phyloP scores from a whole-genome alignment of 352 stramenopile genomes.

The Globisporangium radiosum region DNA sequence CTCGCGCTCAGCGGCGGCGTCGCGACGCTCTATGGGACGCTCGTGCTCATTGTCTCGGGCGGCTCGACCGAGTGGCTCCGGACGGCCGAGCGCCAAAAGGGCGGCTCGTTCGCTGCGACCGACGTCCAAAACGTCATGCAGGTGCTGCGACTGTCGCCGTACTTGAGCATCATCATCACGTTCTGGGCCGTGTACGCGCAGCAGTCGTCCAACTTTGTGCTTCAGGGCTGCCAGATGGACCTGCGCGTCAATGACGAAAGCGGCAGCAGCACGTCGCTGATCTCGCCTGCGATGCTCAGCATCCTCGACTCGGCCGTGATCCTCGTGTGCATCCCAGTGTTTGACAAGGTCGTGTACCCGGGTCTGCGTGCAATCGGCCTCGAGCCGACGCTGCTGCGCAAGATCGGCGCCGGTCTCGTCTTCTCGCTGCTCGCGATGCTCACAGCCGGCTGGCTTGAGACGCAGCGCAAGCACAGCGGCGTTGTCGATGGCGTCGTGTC shows the following conservation, averaged over 20 bases:
- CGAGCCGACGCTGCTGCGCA: conserved; percentile 73
- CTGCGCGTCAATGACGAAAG: conserved; percentile 45
- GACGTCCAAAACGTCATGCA: conserved; percentile 71
- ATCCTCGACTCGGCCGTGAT: conserved; percentile 87
- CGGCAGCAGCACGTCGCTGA: conserved; percentile 30
- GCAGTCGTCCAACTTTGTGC: conserved; percentile 79
- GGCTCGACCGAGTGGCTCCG: conserved; percentile 58
- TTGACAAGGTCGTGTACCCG: conserved; percentile 82
- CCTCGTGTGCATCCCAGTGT: conserved; percentile 87
- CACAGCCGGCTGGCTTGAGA: conserved; percentile 57
- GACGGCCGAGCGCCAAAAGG: conserved; percentile 35
- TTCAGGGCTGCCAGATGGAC: conserved; percentile 90
- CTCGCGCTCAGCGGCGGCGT: conserved; percentile 47
- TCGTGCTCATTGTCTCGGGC: conserved; percentile 62
- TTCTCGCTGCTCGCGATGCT: conserved; percentile 80
- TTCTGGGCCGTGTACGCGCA: conserved; percentile 85
- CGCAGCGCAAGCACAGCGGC: conserved; percentile 53
- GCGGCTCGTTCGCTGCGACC: conserved; percentile 40
- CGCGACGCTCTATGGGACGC: conserved; percentile 57
- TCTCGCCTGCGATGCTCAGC: conserved; percentile 83
- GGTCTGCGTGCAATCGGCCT: conserved; percentile 53
- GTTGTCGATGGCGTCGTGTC: conserved; percentile 44
- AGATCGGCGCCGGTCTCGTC: conserved; percentile 83
- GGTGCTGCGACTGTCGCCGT: conserved; percentile 75
- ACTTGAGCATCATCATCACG: conserved; percentile 77